Conservation (phyloP, 139 green algal species). For the Closterium sp. region DNA sequence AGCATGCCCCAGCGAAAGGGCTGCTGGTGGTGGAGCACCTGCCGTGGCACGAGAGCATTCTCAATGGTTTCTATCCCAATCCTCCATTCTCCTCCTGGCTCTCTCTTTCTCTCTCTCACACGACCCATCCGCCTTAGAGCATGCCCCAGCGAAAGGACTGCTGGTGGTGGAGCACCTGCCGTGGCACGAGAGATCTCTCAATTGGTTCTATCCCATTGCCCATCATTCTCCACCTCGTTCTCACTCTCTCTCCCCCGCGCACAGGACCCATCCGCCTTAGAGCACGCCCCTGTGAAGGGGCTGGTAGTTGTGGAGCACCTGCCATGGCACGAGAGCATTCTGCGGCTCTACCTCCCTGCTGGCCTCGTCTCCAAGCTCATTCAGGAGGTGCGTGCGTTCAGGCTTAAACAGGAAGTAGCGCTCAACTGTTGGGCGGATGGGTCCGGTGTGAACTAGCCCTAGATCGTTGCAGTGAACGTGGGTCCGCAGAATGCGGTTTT, state of each 20-base stretch:
- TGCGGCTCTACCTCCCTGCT: constrained; percentile 13
- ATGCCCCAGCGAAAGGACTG: background rate
- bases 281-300: constrained; percentile 26
- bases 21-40: constrained; percentile 37
- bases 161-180: background rate
- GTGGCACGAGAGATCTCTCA: background rate
- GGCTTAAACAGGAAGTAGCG: too few relatives aligned
- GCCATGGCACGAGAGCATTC: constrained; percentile 32
- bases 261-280: background rate
- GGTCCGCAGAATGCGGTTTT: background rate
- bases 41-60: constrained; percentile 31
- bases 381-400: constrained; percentile 16
- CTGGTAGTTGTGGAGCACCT: constrained; percentile 38
- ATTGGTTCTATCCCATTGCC: too few relatives aligned
- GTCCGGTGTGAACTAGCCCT: too few relatives aligned
- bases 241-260: too few relatives aligned
- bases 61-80: background rate
- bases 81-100: background rate
- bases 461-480: too few relatives aligned
- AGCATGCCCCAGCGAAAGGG: constrained; percentile 18
- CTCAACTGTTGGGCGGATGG: too few relatives aligned
- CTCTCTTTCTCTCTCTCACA: background rate
- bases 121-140: background rate
- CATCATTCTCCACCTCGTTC: too few relatives aligned
- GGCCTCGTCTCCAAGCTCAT: constrained; percentile 32